Evolutionary conservation across 1,139 yeast genomes (phyloP), one percentile per base, ranked within the genome.

Genomic region (Taphrina flavorubra): DNA sequence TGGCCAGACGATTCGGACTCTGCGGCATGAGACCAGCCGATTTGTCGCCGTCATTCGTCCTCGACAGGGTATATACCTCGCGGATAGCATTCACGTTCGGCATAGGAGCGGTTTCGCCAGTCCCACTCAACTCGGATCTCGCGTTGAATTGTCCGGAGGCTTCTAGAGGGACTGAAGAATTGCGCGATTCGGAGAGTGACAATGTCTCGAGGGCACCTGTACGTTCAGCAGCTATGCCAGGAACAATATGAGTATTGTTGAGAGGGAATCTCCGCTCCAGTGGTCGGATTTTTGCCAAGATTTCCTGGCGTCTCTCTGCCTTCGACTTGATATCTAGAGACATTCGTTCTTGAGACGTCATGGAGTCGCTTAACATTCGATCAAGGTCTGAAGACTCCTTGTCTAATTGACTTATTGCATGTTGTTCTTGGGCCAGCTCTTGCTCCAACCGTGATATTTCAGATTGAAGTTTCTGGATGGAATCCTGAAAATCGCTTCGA

Each of bases 381-480:
- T 56, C 60, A 11, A 40, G 34, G 2, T 18, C 36, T 13, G 36
- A 34, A 14, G 31, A 6, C 46, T 39, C 36, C 16, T 8, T 40
- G 16, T 18, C 44, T 16, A 16, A 11, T 14, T 14, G 53, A 7
- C 14, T 16, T 13, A 63, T 51, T 39, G n/a, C 37, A 18, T 40
- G 40, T 60, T 6, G 53, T 34, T 16, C 44, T 36, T 63, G 40
- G n/a, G n/a, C 31, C 40, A 39, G 51, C 39, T 63, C 55, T 25
- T 39, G 51, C 51, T 57, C 57, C 18, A 51, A 37, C 37, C 56
- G 56, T 18, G 11, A n/a, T 18, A 65, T 58, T 37, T 25, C 68
- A 14, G 31, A n/a, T 37, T 57, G 55, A 20, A 47, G 14, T 18
- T 18, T 34, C 25, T 34, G 18, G 20, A 46, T 34, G 18, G 16